Percentiles rank a stretch among this genome's conserved stretches.
Evolutionary conservation across 352 stramenopile genomes (phyloP).

Genomic region (Globisporangium canariense): DNA sequence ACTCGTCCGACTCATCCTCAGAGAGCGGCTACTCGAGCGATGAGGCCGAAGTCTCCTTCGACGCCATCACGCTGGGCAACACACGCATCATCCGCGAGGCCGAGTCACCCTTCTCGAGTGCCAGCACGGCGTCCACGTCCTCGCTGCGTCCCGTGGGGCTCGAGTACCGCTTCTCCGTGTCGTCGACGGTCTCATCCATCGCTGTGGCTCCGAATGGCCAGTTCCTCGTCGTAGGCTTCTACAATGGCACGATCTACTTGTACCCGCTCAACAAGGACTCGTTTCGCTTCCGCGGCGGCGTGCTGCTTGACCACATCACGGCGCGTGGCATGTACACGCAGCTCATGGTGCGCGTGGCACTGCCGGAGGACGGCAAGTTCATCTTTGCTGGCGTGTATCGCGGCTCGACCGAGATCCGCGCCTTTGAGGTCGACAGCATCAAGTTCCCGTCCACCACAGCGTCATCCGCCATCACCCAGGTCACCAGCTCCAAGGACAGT

Average conservation of each 20-base stretch:
- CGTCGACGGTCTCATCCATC: conserved; percentile 77
- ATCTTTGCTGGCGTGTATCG: conserved; percentile 85
- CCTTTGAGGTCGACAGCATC: conserved; percentile 81
- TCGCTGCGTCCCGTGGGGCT: conserved; percentile 33
- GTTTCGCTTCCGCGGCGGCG: conserved; percentile 59
- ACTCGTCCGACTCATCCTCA: conserved; percentile 22
- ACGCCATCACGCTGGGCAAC: conserved; percentile 62
- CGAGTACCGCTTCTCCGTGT: conserved; percentile 60
- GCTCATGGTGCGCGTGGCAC: conserved; percentile 72
- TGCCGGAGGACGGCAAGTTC: conserved; percentile 77
- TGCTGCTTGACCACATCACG: conserved; percentile 80
- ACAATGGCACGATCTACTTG: conserved; percentile 65
- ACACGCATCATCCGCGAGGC: conserved; percentile 51
- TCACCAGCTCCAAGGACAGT: conserved; percentile 10
- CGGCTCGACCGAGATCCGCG: conserved; percentile 83
- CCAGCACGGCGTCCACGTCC: conserved; percentile 30
- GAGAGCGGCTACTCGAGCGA: conserved; percentile 38
- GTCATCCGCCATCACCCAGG: background rate
- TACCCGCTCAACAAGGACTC: conserved; percentile 69
- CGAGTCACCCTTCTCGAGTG: conserved; percentile 35
- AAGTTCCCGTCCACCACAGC: conserved; percentile 35
- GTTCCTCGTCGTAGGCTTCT: conserved; percentile 80
- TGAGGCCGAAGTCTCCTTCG: conserved; percentile 60
- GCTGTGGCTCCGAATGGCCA: conserved; percentile 59
- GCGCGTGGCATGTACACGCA: conserved; percentile 80